Base-by-base conservation (phyloP, 495 filamentous ascomycete species). In the Platismatia glauca region DNA sequence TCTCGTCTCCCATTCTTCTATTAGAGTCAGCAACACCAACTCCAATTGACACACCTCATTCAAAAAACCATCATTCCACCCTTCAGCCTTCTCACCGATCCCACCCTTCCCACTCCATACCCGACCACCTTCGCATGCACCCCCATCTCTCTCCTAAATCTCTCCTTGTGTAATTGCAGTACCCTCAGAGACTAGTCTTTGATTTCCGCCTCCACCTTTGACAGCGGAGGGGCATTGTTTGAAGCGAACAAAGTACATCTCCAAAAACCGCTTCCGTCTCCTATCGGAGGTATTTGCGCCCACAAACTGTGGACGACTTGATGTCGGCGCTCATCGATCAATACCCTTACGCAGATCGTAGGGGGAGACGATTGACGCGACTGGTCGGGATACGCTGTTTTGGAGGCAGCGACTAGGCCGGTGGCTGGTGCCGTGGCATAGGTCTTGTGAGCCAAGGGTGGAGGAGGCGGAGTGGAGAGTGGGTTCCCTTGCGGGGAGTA, bases 121-220 rank as follows among this genome's bases (percentile, higher is more conserved):
- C 46, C 55, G 31, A 43, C 20, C 58, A 38, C 43, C 56, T 20
- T 9, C 44, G 35, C 55, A 48, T 31, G 31, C 44, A 46, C 59
- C 15, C 43, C 57, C 53, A 29, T 53, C 27, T n/a, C 52, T 33
- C 41, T 29, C 55, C 35, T 35, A 61, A 63, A 71, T 76, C 74
- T 82, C 81, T 86, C 84, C 75, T 82, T 89, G 75, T 83, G 87
- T 84, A 9, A 72, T 79, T 82, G 86, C 87, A 88, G 81, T 83
- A 80, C 85, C 86, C 83, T 87, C 85, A 72, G 73, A 81, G 88
- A 91, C 83, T 83, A 78, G 88, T 87, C 88, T 93, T 91, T 91
- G 87, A 80, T 89, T 69, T 91, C 87, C 87, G 85, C 86, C 83
- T 83, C 82, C 64, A 44, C 60, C 67, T 68, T 66, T 64, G 68